Evolutionary conservation across 2,329 filamentous ascomycete genomes (phyloP), one percentile per base, ranked within the genome.

Genomic region (Epichloe typhina): DNA sequence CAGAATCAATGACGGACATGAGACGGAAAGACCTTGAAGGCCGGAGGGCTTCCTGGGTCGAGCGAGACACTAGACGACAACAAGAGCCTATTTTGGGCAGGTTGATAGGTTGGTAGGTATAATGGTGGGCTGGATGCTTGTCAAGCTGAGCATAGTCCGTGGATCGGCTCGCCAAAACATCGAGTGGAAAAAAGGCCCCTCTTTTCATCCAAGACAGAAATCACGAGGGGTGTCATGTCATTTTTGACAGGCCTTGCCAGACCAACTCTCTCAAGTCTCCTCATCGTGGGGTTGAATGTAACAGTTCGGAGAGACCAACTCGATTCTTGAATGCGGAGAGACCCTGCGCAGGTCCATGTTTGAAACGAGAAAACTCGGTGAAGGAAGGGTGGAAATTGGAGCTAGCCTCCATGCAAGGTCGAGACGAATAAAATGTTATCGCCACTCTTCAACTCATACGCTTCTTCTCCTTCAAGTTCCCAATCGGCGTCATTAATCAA

Each of bases 401-500:
- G 38, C 55, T 78, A 97, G 54, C 93, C 93, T 52, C 93, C 93
- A 66, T 98, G 93, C 54, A 98, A 74, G 17, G 93, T 98, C 54
- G 90, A 96, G 55, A 98, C 90, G 69, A 98, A 98, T 57, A 97
- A 74, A 59, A 98, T 86, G 63, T 86, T 91, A 71, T 98, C 93
- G 52, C 82, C 79, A 54, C 74, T 69, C 68, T 91, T 82, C 52
- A 98, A 70, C 68, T 89, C 83, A 64, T 97, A 97, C 57, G 82
- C 77, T 64, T 93, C 89, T 69, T 97, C 91, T 17, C 90, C 93
- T 69, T 97, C 93, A 12, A 98, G 79, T 67, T 97, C 93, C 93
- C 93, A 98, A 66, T 98, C 93, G 26, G 89, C 88, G 60, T 98
- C 93, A 64, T 98, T 98, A 67, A 98, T 95, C 52, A 98, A 76